Conservation (phyloP, 1,284 basidiomycete species). For the Baeospora myosura region DNA sequence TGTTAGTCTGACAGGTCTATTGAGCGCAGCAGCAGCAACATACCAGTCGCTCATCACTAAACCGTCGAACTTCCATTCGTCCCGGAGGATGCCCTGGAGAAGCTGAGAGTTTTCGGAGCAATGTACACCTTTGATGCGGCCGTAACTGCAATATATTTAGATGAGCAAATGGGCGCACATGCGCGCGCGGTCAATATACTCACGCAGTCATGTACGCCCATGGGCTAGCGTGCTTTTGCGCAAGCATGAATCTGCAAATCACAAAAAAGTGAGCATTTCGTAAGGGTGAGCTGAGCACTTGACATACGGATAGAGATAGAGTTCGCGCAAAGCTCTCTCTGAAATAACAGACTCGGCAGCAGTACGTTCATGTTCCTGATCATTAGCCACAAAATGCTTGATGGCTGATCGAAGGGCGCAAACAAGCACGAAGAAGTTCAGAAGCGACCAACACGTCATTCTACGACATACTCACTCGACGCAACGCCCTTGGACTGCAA, state of each 20-base stretch:
- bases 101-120: slow-evolving; percentile 60
- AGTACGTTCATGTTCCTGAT: slow-evolving; percentile 61
- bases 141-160: slow-evolving; percentile 43
- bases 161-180: slow-evolving; percentile 1
- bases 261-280: too few relatives aligned
- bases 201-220: slow-evolving; percentile 72
- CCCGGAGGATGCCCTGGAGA: slow-evolving; percentile 58
- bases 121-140: slow-evolving; percentile 67
- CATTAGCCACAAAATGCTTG: slow-evolving; percentile 51
- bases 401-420: slow-evolving; percentile 25
- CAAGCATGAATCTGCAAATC: slow-evolving; percentile 62
- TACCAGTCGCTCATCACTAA: slow-evolving; percentile 71
- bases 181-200: slow-evolving; percentile 18
- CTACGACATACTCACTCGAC: slow-evolving; percentile 41
- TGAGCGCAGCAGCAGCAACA: slow-evolving; percentile 8
- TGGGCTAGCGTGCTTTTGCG: slow-evolving; percentile 62
- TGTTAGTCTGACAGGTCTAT: not conserved
- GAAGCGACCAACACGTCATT: too few relatives aligned
- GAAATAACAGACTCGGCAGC: slow-evolving; percentile 57
- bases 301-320: slow-evolving; percentile 63
- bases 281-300: too few relatives aligned
- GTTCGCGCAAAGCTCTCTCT: slow-evolving; percentile 57
- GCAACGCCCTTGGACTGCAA: slow-evolving; percentile 58
- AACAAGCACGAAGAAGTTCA: slow-evolving; percentile 4
- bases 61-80: slow-evolving; percentile 73